These are phyloP conservation scores for Trichophyton simii DNA, from an alignment of 2,329 filamentous ascomycete genomes.

Conservation along the genomic window DNA sequence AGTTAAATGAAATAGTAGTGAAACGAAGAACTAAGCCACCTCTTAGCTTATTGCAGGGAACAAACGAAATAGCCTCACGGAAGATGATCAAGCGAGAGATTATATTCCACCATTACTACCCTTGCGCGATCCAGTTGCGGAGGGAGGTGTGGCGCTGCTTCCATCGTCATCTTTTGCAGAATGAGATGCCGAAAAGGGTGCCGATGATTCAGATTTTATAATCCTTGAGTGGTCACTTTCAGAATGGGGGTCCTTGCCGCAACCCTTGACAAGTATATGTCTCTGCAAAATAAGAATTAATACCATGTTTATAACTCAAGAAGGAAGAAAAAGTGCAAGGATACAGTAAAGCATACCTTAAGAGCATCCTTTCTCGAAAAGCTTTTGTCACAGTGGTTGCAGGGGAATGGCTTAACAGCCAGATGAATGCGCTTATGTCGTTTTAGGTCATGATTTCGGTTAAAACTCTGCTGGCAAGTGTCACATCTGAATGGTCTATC, in stretches of 20 bases:
- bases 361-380: constrained; percentile 94
- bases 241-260: constrained; percentile 31
- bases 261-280: constrained; percentile 54
- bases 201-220: not conserved
- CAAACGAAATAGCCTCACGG: not conserved
- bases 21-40: not conserved
- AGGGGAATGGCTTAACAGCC: constrained; percentile 91
- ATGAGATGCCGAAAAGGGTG: not conserved
- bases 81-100: not conserved
- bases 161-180: not conserved
- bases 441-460: constrained; percentile 91
- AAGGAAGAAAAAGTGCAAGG: not conserved
- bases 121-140: constrained; percentile 1
- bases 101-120: constrained; percentile 6
- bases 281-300: constrained; percentile 30
- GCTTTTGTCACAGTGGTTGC: constrained; percentile 82
- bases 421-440: constrained; percentile 91
- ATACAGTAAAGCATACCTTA: constrained; percentile 54
- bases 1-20: not conserved
- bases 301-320: not conserved
- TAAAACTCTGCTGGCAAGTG: constrained; percentile 84
- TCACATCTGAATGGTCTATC: constrained; percentile 94
- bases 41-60: constrained; percentile 1
- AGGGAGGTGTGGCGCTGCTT: not conserved
- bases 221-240: not conserved